These are phyloP conservation scores for Eleusine coracana DNA, from an alignment of 176 grass and related monocot species.

Conservation along the genomic window DNA sequence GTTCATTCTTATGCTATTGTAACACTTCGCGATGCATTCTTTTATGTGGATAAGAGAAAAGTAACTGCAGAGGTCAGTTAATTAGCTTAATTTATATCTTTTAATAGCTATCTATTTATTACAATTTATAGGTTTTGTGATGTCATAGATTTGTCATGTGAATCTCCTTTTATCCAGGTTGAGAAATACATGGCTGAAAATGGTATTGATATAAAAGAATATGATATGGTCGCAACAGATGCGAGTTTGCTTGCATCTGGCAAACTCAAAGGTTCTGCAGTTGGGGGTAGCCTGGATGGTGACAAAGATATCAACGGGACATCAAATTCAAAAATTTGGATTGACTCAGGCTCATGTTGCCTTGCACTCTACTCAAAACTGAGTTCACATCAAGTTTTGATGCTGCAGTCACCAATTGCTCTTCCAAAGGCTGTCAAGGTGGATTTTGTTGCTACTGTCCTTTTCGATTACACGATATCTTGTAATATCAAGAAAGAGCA, in stretches of 20 bases:
- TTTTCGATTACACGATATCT: not conserved
- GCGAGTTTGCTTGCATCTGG: constrained; percentile 79
- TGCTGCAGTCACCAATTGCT: constrained; percentile 86
- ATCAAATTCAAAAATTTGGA: constrained; percentile 67
- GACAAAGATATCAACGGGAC: constrained; percentile 38
- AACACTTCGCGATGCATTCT: constrained; percentile 74
- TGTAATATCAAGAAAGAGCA: not conserved
- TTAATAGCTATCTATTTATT: not conserved
- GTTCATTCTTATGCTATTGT: constrained; percentile 97
- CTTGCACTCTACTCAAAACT: constrained; percentile 82
- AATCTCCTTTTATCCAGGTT: constrained; percentile 51
- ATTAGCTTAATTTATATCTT: constrained; percentile 11
- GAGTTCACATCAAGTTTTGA: constrained; percentile 58
- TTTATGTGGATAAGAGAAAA: constrained; percentile 95
- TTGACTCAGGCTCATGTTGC: constrained; percentile 81
- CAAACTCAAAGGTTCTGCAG: constrained; percentile 43
- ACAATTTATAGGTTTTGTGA: constrained; percentile 9
- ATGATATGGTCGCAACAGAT: constrained; percentile 69
- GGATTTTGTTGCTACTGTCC: constrained; percentile 7
- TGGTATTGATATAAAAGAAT: constrained; percentile 86
- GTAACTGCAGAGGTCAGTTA: constrained; percentile 73
- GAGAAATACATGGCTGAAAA: constrained; percentile 65
- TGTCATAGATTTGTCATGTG: constrained; percentile 8
- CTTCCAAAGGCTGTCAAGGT: constrained; percentile 98
- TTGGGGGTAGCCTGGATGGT: constrained; percentile 30